Evolutionary conservation across 176 grass and related monocot genomes (phyloP).

Genomic region (Tillandsia fasciculata): DNA sequence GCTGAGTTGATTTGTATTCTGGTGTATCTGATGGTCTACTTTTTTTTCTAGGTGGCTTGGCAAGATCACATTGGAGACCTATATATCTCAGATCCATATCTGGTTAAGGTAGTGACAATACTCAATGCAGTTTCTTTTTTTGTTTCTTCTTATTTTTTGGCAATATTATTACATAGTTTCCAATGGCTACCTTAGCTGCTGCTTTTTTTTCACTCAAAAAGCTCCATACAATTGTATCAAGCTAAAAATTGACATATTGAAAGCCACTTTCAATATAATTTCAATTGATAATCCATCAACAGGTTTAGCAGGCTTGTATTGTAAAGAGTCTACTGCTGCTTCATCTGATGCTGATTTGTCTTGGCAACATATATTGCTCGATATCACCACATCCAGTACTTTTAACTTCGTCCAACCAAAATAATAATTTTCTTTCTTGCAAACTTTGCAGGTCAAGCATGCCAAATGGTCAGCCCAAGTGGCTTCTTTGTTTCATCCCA

Average conservation of each 20-base stretch:
- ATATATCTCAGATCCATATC: constrained; percentile 37
- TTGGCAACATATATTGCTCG: not conserved
- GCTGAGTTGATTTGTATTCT: not conserved
- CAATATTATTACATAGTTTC: not conserved
- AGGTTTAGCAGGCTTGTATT: not conserved
- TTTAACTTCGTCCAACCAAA: not conserved
- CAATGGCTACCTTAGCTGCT: not conserved
- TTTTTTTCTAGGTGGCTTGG: constrained; percentile 27
- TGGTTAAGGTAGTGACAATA: constrained; percentile 24
- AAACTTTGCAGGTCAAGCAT: constrained; percentile 25
- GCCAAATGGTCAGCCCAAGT: constrained; percentile 38
- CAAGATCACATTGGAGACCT: constrained; percentile 39
- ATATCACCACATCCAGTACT: not conserved
- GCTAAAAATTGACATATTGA: not conserved
- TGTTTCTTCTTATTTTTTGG: not conserved
- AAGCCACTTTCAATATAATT: too few relatives aligned
- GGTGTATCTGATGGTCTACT: constrained; percentile 4
- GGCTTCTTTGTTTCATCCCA: constrained; percentile 40
- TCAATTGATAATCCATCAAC: too few relatives aligned
- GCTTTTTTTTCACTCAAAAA: not conserved
- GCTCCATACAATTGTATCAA: not conserved
- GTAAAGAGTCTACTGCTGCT: not conserved
- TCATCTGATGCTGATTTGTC: not conserved
- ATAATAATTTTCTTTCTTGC: not conserved
- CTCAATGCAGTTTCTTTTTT: not conserved